Evolutionary conservation across 441 rosid species (phyloP).

Genomic region (Gossypium lobatum): DNA sequence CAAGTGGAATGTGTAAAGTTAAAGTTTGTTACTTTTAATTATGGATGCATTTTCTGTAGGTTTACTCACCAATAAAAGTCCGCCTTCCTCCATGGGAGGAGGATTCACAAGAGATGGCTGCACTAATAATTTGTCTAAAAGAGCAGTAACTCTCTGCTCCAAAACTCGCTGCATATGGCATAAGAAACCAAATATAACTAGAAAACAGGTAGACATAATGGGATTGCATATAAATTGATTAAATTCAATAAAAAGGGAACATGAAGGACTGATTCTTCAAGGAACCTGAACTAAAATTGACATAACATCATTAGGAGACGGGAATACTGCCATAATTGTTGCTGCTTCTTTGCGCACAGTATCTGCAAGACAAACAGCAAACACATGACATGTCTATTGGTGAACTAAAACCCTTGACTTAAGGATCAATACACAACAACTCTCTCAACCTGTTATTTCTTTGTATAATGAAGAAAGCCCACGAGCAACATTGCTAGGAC

Average conservation of each 20-base stretch:
- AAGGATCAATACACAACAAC: conserved; percentile 19
- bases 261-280: neutral
- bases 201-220: neutral
- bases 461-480: conserved; percentile 90
- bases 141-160: conserved; percentile 95
- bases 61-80: conserved; percentile 78
- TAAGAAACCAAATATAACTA: conserved; percentile 17
- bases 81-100: conserved; percentile 89
- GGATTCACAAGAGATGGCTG: conserved; percentile 91
- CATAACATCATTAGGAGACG: conserved; percentile 98
- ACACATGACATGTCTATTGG: conserved; percentile 13
- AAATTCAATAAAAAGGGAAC: conserved; percentile 2
- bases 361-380: conserved; percentile 47
- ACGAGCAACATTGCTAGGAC: conserved; percentile 93
- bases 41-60: neutral
- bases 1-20: neutral
- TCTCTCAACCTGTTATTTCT: conserved; percentile 83
- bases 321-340: conserved; percentile 92
- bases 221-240: neutral
- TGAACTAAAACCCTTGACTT: conserved; percentile 17
- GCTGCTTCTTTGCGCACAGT: conserved; percentile 98
- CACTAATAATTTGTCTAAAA: conserved; percentile 83
- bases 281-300: conserved; percentile 94
- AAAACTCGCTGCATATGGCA: conserved; percentile 66
- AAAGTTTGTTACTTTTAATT: neutral